phyloP scores from a whole-genome alignment of 352 stramenopile genomes.

The Pythium volutum region DNA sequence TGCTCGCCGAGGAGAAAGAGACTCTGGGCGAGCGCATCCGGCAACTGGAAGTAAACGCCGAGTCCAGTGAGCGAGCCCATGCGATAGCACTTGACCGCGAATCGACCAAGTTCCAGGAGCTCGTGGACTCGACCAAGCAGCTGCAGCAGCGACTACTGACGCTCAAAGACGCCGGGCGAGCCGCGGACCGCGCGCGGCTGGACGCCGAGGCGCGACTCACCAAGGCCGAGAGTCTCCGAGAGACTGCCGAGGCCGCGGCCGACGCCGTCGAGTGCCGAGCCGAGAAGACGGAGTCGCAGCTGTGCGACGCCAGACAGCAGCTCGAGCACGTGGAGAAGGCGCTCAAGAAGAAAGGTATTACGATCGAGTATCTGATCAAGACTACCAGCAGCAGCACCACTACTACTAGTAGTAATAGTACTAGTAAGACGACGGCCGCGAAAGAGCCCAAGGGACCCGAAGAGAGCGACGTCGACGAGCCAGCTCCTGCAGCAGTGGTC shows the following conservation, averaged over 20 bases:
- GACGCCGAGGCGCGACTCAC: constrained; percentile 35
- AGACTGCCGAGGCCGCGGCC: constrained; percentile 44
- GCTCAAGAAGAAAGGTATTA: constrained; percentile 58
- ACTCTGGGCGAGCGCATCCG: constrained; percentile 15
- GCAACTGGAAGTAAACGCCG: constrained; percentile 11
- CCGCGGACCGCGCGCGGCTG: constrained; percentile 29
- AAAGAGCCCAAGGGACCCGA: constrained; percentile 16
- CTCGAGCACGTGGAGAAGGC: constrained; percentile 41
- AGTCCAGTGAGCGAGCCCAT: constrained; percentile 13
- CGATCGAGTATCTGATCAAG: constrained; percentile 62
- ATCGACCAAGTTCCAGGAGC: constrained; percentile 20
- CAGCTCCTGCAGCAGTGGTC: not conserved
- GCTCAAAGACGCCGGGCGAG: constrained; percentile 26
- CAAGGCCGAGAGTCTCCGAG: constrained; percentile 38
- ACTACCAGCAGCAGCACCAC: not conserved
- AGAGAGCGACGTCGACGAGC: constrained; percentile 6
- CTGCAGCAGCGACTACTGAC: constrained; percentile 34
- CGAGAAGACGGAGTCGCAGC: constrained; percentile 34
- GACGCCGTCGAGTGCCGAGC: constrained; percentile 41
- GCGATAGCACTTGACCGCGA: constrained; percentile 23
- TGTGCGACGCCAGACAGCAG: constrained; percentile 29
- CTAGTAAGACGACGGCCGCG: not conserved
- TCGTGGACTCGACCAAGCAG: constrained; percentile 29
- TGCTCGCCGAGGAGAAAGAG: constrained; percentile 28
- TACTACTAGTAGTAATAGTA: not conserved